These are phyloP conservation scores for Plantago ovata DNA, from an alignment of 257 asterid species.

Conservation along the genomic window DNA sequence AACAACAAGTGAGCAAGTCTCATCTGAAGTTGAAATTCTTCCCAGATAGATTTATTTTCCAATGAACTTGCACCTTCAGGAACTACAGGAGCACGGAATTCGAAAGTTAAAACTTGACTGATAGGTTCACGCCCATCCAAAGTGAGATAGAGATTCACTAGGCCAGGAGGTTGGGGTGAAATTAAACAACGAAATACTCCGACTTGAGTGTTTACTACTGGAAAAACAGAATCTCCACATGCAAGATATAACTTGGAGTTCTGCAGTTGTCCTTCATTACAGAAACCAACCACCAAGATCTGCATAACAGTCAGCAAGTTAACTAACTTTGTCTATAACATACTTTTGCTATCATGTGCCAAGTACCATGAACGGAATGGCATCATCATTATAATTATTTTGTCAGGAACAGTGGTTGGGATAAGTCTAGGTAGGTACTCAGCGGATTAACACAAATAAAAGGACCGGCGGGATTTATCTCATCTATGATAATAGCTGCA, in stretches of 20 bases:
- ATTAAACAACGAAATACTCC: conserved; percentile 78
- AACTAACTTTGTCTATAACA: conserved; percentile 8
- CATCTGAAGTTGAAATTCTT: conserved; percentile 65
- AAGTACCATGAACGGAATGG: neutral
- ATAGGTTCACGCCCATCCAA: conserved; percentile 72
- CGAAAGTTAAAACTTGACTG: conserved; percentile 73
- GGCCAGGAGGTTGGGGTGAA: conserved; percentile 68
- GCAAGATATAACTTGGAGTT: conserved; percentile 48
- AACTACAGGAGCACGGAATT: conserved; percentile 60
- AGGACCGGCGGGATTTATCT: too few relatives aligned
- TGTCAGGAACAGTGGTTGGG: neutral
- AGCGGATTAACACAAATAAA: too few relatives aligned
- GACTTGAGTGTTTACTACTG: conserved; percentile 56
- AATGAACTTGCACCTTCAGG: conserved; percentile 22
- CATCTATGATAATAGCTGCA: too few relatives aligned
- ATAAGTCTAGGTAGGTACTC: neutral
- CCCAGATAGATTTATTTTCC: conserved; percentile 52
- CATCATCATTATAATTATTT: too few relatives aligned
- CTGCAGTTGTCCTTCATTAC: conserved; percentile 43
- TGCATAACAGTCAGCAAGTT: conserved; percentile 39
- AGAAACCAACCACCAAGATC: conserved; percentile 76
- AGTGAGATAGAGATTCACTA: conserved; percentile 62
- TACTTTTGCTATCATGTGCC: neutral
- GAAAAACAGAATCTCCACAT: conserved; percentile 63
- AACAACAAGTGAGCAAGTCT: conserved; percentile 81